Base-by-base conservation (phyloP, 2,329 filamentous ascomycete genomes). In the Arthrinium puccinioides region DNA sequence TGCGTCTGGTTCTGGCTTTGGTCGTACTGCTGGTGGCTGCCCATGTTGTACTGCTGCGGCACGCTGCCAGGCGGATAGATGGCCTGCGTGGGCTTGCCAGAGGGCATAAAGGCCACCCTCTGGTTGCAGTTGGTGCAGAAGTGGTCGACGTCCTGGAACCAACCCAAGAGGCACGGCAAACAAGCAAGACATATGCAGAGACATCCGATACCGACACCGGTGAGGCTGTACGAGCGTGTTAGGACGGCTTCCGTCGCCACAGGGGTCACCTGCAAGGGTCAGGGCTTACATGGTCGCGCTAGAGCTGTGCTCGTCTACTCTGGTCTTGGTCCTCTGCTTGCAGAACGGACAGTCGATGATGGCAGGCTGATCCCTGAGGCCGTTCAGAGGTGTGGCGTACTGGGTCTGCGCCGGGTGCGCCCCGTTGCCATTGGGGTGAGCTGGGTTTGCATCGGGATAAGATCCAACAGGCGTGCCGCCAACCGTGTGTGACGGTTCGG, bases 321-420 rank as follows among this genome's bases (percentile, higher is more conserved):
- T 27, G 6, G 43, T 45, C 33, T 35, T 40, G n/a, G 14, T 28
- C 15, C 37, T 25, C 16, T 31, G 27, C 8, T 34, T 16, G 30
- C 43, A 45, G 23, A 40, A 45, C 2, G 43, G 43, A n/a, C 43
- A 45, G 37, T 45, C 37, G 23, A 45, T 45, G 9, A 37, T 9
- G 16, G 43, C 43, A 3, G 43, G 38, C 16, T 26, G 20, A 9
- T 9, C 28, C 19, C 33, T 18, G 16, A 36, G 16, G 16, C 33
- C 33, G 18, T n/a, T 14, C 33, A 36, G 24, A 4, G 33, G 33
- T n/a, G 33, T 36, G 15, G 33, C 33, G 15, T 36, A 36, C 2
- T 36, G 33, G 4, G 26, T 14, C 13, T 28, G 33, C 16, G 24
- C 16, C 18, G 26, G 33, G 8, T 20, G 18, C 5, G 24, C 33